phyloP scores from a whole-genome alignment of 2,329 filamentous ascomycete genomes.

The Fusarium denticulatum region DNA sequence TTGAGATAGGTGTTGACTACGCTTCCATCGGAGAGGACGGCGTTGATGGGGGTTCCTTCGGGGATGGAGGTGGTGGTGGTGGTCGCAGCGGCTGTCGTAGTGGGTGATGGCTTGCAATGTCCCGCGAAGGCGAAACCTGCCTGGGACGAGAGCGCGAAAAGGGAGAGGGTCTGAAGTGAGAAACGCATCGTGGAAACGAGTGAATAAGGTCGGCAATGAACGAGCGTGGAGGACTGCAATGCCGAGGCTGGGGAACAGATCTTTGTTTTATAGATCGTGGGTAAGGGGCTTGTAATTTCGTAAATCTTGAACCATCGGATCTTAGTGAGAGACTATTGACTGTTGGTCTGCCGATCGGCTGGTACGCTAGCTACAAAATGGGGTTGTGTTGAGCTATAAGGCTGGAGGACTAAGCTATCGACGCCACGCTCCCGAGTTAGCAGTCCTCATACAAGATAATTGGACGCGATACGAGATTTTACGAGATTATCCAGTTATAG shows the following conservation, averaged over 20 bases:
- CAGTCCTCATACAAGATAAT: background rate
- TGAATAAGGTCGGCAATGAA: too few relatives aligned
- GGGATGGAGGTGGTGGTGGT: background rate
- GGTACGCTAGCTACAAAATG: background rate
- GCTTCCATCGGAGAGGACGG: background rate
- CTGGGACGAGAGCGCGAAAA: accelerated
- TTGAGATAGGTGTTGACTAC: background rate
- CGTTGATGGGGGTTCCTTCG: background rate
- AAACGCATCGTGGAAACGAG: background rate
- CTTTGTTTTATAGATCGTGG: background rate
- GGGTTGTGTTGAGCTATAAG: background rate
- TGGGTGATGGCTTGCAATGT: background rate
- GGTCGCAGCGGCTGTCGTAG: background rate
- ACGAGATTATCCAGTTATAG: background rate
- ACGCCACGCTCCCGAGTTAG: background rate
- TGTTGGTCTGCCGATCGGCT: too few relatives aligned
- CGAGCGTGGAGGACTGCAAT: too few relatives aligned
- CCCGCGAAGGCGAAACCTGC: background rate
- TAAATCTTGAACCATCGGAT: background rate
- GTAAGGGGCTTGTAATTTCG: background rate
- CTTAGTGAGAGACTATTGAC: background rate
- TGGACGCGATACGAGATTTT: accelerated
- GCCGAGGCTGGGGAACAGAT: background rate
- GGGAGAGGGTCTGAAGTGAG: accelerated
- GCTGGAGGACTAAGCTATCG: background rate